phyloP scores from a whole-genome alignment of 148 eudicot species.

The Rhododendron vialii region DNA sequence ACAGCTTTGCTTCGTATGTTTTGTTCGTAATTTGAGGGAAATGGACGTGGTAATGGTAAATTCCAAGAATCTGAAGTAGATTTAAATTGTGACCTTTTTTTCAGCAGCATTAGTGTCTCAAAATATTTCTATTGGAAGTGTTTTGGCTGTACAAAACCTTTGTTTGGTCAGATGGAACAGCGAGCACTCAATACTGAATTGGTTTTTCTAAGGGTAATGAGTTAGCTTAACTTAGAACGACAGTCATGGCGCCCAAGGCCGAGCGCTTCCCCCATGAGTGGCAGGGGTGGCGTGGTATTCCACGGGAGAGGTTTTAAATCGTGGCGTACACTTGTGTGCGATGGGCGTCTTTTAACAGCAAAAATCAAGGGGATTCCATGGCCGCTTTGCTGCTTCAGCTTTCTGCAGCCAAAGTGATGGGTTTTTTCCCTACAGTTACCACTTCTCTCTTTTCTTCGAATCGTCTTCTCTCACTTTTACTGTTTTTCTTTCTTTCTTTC shows the following conservation, averaged over 20 bases:
- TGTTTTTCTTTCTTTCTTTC: too few relatives aligned
- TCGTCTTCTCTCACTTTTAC: background rate
- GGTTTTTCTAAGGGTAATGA: too few relatives aligned
- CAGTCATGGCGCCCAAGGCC: background rate
- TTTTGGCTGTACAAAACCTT: background rate
- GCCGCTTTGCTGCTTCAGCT: conserved; percentile 29
- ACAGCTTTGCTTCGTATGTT: background rate
- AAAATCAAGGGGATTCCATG: conserved; percentile 17
- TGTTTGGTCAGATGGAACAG: background rate
- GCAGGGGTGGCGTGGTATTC: conserved; percentile 38
- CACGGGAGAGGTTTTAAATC: conserved; percentile 22
- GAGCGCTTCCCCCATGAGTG: conserved; percentile 8
- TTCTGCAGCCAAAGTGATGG: conserved; percentile 15
- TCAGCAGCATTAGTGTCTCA: background rate
- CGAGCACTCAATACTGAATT: too few relatives aligned
- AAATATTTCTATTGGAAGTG: background rate
- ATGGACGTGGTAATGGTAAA: background rate
- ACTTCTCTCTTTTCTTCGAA: background rate
- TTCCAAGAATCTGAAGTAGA: background rate
- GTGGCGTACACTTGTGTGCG: conserved; percentile 34
- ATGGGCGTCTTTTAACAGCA: conserved; percentile 23
- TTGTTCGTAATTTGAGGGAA: background rate
- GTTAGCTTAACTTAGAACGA: background rate
- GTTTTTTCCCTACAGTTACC: conserved; percentile 18
- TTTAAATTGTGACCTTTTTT: too few relatives aligned